These are phyloP conservation scores for Cryphonectria carpinicola DNA, from an alignment of 2,329 filamentous ascomycete species.

Conservation along the genomic window DNA sequence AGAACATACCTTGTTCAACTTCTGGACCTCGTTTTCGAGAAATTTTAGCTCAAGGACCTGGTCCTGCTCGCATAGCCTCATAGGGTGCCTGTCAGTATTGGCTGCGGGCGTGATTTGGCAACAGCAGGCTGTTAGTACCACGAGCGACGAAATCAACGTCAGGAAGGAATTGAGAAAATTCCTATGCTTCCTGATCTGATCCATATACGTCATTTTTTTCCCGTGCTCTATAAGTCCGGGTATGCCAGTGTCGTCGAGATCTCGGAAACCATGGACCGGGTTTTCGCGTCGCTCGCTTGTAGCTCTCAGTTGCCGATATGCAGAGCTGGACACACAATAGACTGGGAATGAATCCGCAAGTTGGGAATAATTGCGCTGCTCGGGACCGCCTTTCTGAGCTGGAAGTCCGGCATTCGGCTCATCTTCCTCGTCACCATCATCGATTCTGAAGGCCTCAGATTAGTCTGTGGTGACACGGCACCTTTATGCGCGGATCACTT, in stretches of 20 bases:
- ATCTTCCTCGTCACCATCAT: slow-evolving; percentile 57
- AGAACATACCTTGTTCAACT: slow-evolving; percentile 4
- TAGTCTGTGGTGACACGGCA: background rate
- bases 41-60: slow-evolving; percentile 11
- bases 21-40: background rate
- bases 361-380: slow-evolving; percentile 60
- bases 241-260: slow-evolving; percentile 59
- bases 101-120: background rate
- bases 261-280: slow-evolving; percentile 54
- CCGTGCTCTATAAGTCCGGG: slow-evolving; percentile 63
- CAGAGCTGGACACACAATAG: slow-evolving; percentile 66
- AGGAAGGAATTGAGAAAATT: slow-evolving; percentile 56
- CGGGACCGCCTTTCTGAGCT: slow-evolving; percentile 45
- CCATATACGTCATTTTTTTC: slow-evolving; percentile 52
- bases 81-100: background rate
- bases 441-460: slow-evolving; percentile 43
- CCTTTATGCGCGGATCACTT: background rate
- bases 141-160: slow-evolving; percentile 51
- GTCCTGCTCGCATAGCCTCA: background rate
- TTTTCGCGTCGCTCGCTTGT: slow-evolving; percentile 5
- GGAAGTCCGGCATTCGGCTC: slow-evolving; percentile 59
- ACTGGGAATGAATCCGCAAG: slow-evolving; percentile 61
- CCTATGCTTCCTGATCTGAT: slow-evolving; percentile 44
- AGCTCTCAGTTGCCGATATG: slow-evolving; percentile 32
- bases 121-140: slow-evolving; percentile 1